A percentile compares a stretch with the other conserved stretches of the same genome.
Evolutionary conservation across 2,329 filamentous ascomycete genomes (phyloP).

Genomic region (Furcasterigmium sp.): DNA sequence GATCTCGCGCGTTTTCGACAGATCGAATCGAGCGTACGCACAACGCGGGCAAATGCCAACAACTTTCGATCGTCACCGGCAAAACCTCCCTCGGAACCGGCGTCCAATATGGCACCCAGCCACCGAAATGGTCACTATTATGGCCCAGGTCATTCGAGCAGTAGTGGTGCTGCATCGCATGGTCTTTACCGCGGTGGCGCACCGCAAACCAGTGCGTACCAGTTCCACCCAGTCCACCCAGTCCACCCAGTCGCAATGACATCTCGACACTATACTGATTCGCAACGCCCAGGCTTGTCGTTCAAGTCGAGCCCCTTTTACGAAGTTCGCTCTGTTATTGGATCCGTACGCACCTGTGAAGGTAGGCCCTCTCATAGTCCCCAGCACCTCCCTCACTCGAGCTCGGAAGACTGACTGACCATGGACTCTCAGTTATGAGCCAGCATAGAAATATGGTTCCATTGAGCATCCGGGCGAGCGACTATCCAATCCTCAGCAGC

Average conservation of each 20-base stretch:
- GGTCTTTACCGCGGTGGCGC: not conserved
- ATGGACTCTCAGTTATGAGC: slow-evolving; percentile 48
- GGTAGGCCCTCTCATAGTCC: slow-evolving; percentile 43
- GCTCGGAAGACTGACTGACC: slow-evolving; percentile 9
- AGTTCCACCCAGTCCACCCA: no score
- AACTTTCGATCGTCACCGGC: not conserved
- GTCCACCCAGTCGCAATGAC: no score
- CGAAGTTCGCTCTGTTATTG: slow-evolving; percentile 59
- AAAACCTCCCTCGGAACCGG: not conserved
- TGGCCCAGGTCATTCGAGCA: not conserved
- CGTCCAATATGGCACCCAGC: not conserved
- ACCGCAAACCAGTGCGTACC: not conserved
- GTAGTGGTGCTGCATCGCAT: not conserved
- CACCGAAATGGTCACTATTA: not conserved
- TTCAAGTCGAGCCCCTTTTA: slow-evolving; percentile 84
- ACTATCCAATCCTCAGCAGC: slow-evolving; percentile 45
- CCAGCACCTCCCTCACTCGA: not conserved
- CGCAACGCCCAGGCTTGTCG: slow-evolving; percentile 5
- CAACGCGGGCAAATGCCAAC: slow-evolving; percentile 5
- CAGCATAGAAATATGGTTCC: slow-evolving; percentile 44
- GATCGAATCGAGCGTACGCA: slow-evolving; percentile 35
- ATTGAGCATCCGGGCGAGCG: slow-evolving; percentile 42
- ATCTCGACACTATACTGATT: not conserved
- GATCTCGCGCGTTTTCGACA: slow-evolving; percentile 37
- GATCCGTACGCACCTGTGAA: slow-evolving; percentile 63